phyloP scores from a whole-genome alignment of 805 yeast genomes.

The Wickerhamiella kurtzmanii region DNA sequence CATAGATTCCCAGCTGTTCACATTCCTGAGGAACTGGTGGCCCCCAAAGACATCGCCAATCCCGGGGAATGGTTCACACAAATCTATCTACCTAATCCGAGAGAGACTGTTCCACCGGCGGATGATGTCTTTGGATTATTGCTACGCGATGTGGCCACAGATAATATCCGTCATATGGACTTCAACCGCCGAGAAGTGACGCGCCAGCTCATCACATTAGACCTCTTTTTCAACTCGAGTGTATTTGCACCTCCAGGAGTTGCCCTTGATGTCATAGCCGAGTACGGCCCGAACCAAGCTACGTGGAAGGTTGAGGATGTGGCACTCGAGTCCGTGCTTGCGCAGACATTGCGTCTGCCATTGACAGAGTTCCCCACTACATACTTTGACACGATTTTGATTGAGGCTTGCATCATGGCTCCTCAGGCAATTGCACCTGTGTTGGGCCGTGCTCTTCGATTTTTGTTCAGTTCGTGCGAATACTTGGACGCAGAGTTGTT shows the following conservation, averaged over 20 bases:
- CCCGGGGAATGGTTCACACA: constrained; percentile 6
- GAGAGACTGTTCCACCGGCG: constrained; percentile 51
- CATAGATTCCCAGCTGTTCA: constrained; percentile 26
- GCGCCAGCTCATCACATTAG: constrained; percentile 63
- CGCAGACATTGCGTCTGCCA: constrained; percentile 68
- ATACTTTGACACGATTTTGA: constrained; percentile 72
- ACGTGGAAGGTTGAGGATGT: constrained; percentile 90
- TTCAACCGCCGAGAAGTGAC: constrained; percentile 83
- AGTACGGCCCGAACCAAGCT: constrained; percentile 30
- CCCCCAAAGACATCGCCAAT: constrained; percentile 1
- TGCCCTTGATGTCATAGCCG: constrained; percentile 55
- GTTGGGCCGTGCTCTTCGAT: constrained; percentile 82
- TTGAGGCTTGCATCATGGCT: constrained; percentile 75
- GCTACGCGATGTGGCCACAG: constrained; percentile 61
- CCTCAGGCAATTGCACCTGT: constrained; percentile 84
- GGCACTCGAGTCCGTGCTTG: constrained; percentile 67
- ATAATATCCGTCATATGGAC: constrained; percentile 64
- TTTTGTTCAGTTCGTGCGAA: constrained; percentile 54
- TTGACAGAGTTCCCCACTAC: constrained; percentile 49
- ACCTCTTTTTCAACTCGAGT: constrained; percentile 52
- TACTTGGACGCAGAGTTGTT: constrained; percentile 64
- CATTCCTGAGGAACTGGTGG: constrained; percentile 19
- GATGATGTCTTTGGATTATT: constrained; percentile 43
- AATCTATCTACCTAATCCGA: constrained; percentile 22
- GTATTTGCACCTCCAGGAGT: constrained; percentile 63